These are phyloP conservation scores for Trapa bicornis DNA, from an alignment of 345 rosid species.

Conservation along the genomic window DNA sequence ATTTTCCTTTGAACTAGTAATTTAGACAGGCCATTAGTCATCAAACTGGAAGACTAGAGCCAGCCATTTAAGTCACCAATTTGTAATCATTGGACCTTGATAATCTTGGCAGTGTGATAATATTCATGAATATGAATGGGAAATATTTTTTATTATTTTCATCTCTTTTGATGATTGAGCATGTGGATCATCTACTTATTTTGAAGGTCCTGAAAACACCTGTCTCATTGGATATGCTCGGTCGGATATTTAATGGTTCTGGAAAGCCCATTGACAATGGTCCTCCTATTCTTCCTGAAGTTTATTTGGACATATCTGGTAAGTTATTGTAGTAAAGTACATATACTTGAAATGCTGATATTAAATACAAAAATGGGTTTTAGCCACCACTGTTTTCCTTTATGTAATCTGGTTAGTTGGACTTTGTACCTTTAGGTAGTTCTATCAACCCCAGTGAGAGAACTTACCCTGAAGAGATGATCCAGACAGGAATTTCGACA, in stretches of 20 bases:
- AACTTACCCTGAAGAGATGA: constrained; percentile 98
- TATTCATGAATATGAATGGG: neutral
- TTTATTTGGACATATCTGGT: constrained; percentile 93
- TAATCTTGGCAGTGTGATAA: neutral
- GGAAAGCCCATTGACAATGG: constrained; percentile 97
- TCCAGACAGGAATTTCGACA: constrained; percentile 94
- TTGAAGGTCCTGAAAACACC: constrained; percentile 80
- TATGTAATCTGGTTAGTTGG: neutral
- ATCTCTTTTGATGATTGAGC: neutral
- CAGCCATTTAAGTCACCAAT: neutral
- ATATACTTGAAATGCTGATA: neutral
- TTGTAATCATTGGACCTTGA: neutral
- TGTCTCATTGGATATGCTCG: constrained; percentile 91
- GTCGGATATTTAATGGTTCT: constrained; percentile 92
- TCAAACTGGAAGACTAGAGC: neutral
- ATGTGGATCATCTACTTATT: neutral
- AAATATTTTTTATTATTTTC: neutral
- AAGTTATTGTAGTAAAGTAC: constrained; percentile 5
- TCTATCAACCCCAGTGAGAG: constrained; percentile 98
- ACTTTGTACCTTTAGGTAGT: constrained; percentile 43
- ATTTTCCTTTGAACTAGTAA: no score
- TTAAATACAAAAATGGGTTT: neutral
- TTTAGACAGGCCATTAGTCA: neutral
- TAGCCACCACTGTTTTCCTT: neutral
- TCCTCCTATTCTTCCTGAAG: constrained; percentile 87